phyloP scores from a whole-genome alignment of 2,329 filamentous ascomycete species.

The Colletotrichum lupini region DNA sequence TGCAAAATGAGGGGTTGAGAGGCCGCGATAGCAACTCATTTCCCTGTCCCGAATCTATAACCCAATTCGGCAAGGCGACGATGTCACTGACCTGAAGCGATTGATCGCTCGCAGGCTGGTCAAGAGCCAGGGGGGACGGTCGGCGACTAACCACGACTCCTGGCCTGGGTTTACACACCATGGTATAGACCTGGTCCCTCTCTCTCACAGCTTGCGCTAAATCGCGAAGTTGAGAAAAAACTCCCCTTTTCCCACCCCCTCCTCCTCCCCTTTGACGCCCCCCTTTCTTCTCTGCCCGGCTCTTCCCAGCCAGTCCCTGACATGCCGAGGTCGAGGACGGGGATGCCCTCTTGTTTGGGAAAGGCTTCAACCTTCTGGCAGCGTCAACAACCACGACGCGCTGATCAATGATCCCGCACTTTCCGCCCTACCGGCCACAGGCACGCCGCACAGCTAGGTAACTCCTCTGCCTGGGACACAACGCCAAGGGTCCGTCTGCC shows the following conservation, averaged over 20 bases:
- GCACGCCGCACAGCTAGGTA: too few relatives aligned
- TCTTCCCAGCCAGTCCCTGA: neutral
- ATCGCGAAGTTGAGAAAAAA: neutral
- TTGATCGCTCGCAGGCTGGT: constrained; percentile 1
- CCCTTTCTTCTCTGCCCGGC: neutral
- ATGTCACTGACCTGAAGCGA: constrained; percentile 16
- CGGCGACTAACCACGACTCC: neutral
- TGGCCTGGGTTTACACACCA: neutral
- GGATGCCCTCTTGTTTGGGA: constrained; percentile 22
- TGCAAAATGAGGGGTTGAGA: neutral
- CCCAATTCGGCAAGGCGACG: neutral
- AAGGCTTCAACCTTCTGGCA: neutral
- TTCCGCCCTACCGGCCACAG: constrained; percentile 27
- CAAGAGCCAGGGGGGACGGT: neutral
- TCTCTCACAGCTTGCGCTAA: neutral
- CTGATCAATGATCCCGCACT: constrained; percentile 31
- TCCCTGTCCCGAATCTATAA: neutral
- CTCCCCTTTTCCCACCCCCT: neutral
- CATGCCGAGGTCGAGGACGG: constrained; percentile 27
- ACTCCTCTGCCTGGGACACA: neutral
- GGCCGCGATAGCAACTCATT: constrained; percentile 1
- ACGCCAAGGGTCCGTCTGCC: constrained; percentile 19
- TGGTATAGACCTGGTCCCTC: neutral
- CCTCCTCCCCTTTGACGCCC: neutral
- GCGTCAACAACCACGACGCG: constrained; percentile 8